Base-by-base conservation (phyloP, 2,329 filamentous ascomycete species). In the Fusarium sublunatum region DNA sequence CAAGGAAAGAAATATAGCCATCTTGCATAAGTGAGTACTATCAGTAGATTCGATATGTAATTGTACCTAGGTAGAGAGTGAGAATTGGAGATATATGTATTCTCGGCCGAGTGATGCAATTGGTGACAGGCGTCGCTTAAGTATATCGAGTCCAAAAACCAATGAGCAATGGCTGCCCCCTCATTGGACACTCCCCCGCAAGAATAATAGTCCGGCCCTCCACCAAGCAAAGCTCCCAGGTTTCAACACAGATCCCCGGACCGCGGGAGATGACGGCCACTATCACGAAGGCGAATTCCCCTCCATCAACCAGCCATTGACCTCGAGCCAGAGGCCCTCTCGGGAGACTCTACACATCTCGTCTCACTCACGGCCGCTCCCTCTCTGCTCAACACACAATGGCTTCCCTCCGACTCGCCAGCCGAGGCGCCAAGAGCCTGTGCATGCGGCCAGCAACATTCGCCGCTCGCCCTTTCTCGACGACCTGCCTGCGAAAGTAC, bases 351-450 rank as follows among this genome's bases (percentile, higher is more conserved):
- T 61, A 62, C 61, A 68, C 59, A 67, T 65, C 63, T 68, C 63
- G 53, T 67, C 61, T 67, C 65, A 65, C 71, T 68, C 66, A 68
- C 65, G 70, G 67, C 65, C 64, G 65, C 68, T 64, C 55, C 56
- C 56, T 67, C 63, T 65, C 61, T 61, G 45, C 61, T 58, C 65
- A 53, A 72, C 64, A 43, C 75, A 81, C 77, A 79, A 93, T 93
- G 90, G 85, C 89, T 77, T 83, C 87, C 72, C 81, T 93, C 79
- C 88, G 91, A 78, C 83, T 93, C 75, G 89, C 88, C 77, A 84
- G 87, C 83, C 86, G 83, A 78, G 83, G 86, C 77, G 88, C 88
- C 78, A 88, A 86, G 80, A 87, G 88, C 72, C 80, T 90, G 71
- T 88, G 83, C 75, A 78, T 87, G 69, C 82, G 79, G 65, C 81